A percentile compares a stretch with the other conserved stretches of the same genome.
phyloP scores from a whole-genome alignment of 2,329 filamentous ascomycete genomes.

The Monosporascus sp. region DNA sequence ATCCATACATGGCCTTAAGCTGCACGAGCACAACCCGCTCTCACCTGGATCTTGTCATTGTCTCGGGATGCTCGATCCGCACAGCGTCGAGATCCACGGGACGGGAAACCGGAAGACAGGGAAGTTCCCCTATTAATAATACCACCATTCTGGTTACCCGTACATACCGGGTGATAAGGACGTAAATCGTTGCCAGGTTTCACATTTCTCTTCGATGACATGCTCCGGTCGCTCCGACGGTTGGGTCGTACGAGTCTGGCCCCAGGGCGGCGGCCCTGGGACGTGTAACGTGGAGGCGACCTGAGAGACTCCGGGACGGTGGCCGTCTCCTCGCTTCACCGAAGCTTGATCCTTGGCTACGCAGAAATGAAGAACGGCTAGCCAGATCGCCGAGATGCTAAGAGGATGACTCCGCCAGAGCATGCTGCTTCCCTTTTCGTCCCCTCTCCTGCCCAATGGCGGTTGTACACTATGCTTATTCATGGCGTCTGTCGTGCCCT shows the following conservation, averaged over 20 bases:
- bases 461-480: conserved; percentile 11
- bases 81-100: neutral
- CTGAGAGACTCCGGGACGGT: neutral
- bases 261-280: neutral
- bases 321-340: neutral
- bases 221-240: neutral
- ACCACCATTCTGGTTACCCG: neutral
- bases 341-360: neutral
- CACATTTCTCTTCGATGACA: neutral
- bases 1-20: neutral
- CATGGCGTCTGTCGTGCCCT: conserved; percentile 17
- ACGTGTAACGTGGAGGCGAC: neutral
- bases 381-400: neutral
- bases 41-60: neutral
- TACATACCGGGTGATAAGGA: too few relatives aligned
- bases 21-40: neutral
- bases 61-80: neutral
- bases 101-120: neutral
- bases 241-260: neutral
- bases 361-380: neutral
- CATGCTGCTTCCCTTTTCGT: conserved; percentile 9
- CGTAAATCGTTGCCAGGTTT: too few relatives aligned
- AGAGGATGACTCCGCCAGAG: neutral
- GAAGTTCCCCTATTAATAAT: neutral
- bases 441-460: conserved; percentile 8